These are phyloP conservation scores for Populus hybrid DNA, from an alignment of 441 rosid genomes.

Conservation along the genomic window DNA sequence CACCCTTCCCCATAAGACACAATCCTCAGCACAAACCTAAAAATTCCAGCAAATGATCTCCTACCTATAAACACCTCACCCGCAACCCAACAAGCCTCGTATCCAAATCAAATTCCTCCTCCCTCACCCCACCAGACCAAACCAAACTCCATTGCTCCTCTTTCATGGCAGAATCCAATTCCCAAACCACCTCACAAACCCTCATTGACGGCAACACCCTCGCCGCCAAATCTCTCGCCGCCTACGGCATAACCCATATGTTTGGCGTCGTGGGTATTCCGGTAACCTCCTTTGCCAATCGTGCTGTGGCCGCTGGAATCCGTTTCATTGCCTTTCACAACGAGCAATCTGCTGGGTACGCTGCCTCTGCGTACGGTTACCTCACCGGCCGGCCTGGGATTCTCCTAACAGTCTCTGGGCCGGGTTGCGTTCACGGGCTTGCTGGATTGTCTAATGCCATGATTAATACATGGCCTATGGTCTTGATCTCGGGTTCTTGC, in stretches of 20 bases:
- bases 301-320: conserved; percentile 69
- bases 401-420: conserved; percentile 91
- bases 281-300: conserved; percentile 83
- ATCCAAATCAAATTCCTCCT: not conserved
- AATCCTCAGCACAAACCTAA: not conserved
- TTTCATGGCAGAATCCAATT: conserved; percentile 31
- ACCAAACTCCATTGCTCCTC: not conserved
- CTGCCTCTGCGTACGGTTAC: conserved; percentile 92
- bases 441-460: conserved; percentile 88
- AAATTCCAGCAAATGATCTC: not conserved
- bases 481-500: conserved; percentile 88
- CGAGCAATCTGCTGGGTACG: conserved; percentile 98
- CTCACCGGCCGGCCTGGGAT: conserved; percentile 79
- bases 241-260: conserved; percentile 80
- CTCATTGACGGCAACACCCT: conserved; percentile 62
- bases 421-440: conserved; percentile 92
- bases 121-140: not conserved
- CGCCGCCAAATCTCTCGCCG: conserved; percentile 62
- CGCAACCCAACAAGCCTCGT: not conserved
- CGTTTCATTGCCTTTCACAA: conserved; percentile 95
- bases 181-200: conserved; percentile 15
- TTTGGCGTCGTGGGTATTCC: conserved; percentile 97
- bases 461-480: conserved; percentile 86
- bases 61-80: not conserved
- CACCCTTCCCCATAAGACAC: not conserved